Conservation (phyloP, 2,329 filamentous ascomycete genomes). For the Arthrobotrys entomopaga region DNA sequence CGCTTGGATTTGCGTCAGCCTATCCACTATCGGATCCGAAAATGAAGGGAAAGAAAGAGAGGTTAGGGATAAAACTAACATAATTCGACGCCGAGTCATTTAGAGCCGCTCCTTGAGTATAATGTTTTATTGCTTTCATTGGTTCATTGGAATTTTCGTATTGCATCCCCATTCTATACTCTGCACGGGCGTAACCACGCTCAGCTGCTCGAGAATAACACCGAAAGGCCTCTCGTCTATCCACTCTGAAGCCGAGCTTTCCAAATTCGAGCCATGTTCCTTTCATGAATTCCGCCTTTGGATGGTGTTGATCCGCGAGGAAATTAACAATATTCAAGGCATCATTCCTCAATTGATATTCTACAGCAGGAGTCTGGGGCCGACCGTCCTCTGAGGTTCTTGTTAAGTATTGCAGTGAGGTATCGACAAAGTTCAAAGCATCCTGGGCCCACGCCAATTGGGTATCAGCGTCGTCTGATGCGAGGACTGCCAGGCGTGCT, state of each 20-base stretch:
- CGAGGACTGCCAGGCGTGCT: constrained; percentile 82
- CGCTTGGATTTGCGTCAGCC: constrained; percentile 67
- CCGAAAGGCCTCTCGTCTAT: constrained; percentile 93
- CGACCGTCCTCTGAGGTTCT: constrained; percentile 73
- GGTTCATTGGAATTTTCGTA: constrained; percentile 95
- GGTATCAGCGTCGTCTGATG: constrained; percentile 94
- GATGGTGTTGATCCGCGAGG: constrained; percentile 88
- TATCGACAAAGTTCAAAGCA: constrained; percentile 86
- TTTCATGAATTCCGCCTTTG: constrained; percentile 90
- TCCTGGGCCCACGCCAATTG: constrained; percentile 97
- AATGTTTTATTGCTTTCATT: constrained; percentile 88
- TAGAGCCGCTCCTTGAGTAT: constrained; percentile 79
- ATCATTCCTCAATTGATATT: constrained; percentile 87
- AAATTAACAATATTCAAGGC: constrained; percentile 92
- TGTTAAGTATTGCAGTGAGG: constrained; percentile 78
- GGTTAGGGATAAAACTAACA: constrained; percentile 60
- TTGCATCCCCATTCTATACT: constrained; percentile 98
- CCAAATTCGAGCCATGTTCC: constrained; percentile 99
- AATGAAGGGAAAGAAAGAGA: neutral
- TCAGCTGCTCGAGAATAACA: constrained; percentile 88
- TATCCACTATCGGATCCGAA: neutral
- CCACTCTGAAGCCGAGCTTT: constrained; percentile 87
- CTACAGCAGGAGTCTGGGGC: constrained; percentile 81
- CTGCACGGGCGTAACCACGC: constrained; percentile 84
- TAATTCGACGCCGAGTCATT: constrained; percentile 88